Evolutionary conservation across 345 rosid species (phyloP).

Genomic region (Melaleuca quinquenervia): DNA sequence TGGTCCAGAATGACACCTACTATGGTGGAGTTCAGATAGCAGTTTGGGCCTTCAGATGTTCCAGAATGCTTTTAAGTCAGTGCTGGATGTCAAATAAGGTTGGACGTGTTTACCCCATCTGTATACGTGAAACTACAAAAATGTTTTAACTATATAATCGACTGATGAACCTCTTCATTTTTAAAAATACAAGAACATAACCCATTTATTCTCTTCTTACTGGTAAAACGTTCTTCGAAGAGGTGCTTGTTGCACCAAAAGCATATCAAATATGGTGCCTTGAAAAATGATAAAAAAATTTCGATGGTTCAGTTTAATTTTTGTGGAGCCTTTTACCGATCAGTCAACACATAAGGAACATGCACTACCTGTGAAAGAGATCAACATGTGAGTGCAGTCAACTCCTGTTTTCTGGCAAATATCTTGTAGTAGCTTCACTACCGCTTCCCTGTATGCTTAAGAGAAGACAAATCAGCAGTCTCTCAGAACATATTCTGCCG

Average conservation of each 20-base stretch:
- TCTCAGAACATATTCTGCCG: neutral
- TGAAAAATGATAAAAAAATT: neutral
- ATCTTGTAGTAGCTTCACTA: conserved; percentile 14
- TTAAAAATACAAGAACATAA: neutral
- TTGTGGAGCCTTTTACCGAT: neutral
- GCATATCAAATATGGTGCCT: neutral
- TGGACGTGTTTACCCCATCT: neutral
- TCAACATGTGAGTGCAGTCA: conserved; percentile 34
- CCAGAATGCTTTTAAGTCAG: neutral
- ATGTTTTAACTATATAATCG: neutral
- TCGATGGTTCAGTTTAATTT: neutral
- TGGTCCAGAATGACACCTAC: conserved; percentile 20
- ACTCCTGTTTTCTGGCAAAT: conserved; percentile 24
- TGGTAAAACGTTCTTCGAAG: neutral
- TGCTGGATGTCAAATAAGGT: neutral
- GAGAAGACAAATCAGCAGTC: neutral
- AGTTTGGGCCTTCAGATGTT: conserved; percentile 31
- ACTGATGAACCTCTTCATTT: neutral
- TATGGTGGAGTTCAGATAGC: conserved; percentile 39
- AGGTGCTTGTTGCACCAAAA: neutral
- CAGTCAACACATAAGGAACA: neutral
- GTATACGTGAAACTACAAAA: neutral
- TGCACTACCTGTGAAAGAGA: conserved; percentile 32
- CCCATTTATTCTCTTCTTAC: neutral
- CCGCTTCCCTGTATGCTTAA: conserved; percentile 14